Percentiles rank a stretch among this genome's conserved stretches.
Evolutionary conservation across 2,329 filamentous ascomycete genomes (phyloP).

Genomic region (Colletotrichum caudatum): DNA sequence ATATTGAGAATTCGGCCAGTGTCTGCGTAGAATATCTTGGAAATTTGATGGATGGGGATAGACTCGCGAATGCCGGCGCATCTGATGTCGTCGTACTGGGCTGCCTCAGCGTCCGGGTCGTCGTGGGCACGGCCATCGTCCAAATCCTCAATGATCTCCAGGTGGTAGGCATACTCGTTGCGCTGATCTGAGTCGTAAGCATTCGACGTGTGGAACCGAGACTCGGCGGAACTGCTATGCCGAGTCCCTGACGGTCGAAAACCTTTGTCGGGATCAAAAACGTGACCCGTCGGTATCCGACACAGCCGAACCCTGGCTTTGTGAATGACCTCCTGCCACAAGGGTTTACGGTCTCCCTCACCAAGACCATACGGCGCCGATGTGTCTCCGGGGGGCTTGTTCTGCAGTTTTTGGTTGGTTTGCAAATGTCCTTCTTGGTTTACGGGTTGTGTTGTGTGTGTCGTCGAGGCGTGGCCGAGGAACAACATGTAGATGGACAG

Average conservation of each 20-base stretch:
- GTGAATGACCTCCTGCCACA: slow-evolving; percentile 97
- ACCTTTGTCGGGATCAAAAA: slow-evolving; percentile 56
- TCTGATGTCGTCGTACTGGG: slow-evolving; percentile 56
- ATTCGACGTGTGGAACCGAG: slow-evolving; percentile 19
- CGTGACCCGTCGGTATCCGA: slow-evolving; percentile 69
- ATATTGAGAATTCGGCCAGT: slow-evolving; percentile 92
- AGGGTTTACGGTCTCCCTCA: slow-evolving; percentile 72
- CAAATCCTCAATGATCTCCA: slow-evolving; percentile 86
- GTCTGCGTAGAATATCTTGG: slow-evolving; percentile 94
- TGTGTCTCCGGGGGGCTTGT: background rate
- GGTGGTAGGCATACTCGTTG: slow-evolving; percentile 78
- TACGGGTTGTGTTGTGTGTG: background rate
- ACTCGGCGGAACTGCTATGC: background rate
- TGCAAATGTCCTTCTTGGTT: background rate
- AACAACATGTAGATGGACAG: slow-evolving; percentile 97
- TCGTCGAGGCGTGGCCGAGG: slow-evolving; percentile 71
- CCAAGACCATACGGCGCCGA: slow-evolving; percentile 59
- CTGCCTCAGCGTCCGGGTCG: slow-evolving; percentile 48
- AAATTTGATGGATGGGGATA: slow-evolving; percentile 71
- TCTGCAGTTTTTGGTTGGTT: background rate
- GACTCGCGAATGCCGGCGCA: slow-evolving; percentile 64
- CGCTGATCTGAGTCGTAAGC: slow-evolving; percentile 44
- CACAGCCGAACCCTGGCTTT: slow-evolving; percentile 88
- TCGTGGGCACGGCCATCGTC: slow-evolving; percentile 68
- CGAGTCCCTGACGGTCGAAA: slow-evolving; percentile 45